phyloP scores from a whole-genome alignment of 2,329 filamentous ascomycete genomes.

The Arthrobotrys megalospora region DNA sequence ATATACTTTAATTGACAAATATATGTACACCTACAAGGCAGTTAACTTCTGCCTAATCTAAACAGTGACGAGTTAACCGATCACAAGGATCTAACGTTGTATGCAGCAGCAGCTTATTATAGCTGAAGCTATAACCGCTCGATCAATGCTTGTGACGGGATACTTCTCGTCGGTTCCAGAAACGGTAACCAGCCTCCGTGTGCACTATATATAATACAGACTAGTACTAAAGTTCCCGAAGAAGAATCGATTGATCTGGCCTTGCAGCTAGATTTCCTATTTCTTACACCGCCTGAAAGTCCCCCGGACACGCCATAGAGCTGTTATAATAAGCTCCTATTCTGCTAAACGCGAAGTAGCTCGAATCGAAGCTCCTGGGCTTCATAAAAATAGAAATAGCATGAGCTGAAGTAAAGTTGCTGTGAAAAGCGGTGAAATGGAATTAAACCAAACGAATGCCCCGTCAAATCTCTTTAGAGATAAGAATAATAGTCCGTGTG shows the following conservation, averaged over 20 bases:
- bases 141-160: constrained; percentile 1
- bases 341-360: background rate
- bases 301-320: background rate
- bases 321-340: background rate
- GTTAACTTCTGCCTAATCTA: background rate
- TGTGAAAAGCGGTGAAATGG: background rate
- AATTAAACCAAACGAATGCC: background rate
- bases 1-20: background rate
- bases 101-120: background rate
- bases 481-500: constrained; percentile 43
- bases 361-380: background rate
- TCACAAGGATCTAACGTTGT: background rate
- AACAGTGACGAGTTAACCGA: constrained; percentile 24
- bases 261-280: constrained; percentile 22
- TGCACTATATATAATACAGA: too few relatives aligned
- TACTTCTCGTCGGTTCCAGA: background rate
- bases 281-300: background rate
- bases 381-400: background rate
- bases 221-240: too few relatives aligned
- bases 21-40: background rate
- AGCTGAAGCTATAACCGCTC: constrained; percentile 5
- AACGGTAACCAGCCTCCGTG: background rate
- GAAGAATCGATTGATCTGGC: background rate
- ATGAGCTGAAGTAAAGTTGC: background rate
- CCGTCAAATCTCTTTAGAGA: background rate